Evolutionary conservation across 225 moss, liverwort and hornwort species (phyloP).

Genomic region (Asterella californica): DNA sequence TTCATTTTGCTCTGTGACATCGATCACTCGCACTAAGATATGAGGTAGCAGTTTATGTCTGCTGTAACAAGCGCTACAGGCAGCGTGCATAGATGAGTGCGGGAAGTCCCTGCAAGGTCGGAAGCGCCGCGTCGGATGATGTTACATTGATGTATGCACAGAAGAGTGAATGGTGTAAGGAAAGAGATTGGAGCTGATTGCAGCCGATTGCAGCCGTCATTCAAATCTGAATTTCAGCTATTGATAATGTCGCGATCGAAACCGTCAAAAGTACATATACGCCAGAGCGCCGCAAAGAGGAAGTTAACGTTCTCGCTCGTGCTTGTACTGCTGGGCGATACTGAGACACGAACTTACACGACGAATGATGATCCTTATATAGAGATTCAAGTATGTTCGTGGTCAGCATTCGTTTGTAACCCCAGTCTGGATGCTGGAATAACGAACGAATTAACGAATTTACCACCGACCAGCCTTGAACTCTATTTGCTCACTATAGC

Average conservation of each 20-base stretch:
- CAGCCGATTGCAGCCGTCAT: neutral
- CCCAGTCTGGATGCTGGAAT: neutral
- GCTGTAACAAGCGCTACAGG: neutral
- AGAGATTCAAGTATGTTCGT: neutral
- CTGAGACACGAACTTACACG: neutral
- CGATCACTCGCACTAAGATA: neutral
- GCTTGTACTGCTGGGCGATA: neutral
- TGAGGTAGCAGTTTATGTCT: neutral
- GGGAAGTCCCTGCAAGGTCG: neutral
- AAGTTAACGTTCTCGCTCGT: neutral
- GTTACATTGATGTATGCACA: no score
- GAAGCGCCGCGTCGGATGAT: neutral
- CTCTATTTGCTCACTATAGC: no score
- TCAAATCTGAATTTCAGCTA: neutral
- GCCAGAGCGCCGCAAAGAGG: neutral
- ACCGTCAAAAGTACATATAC: no score
- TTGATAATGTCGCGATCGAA: neutral
- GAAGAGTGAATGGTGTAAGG: neutral
- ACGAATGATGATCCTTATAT: slow-evolving; percentile 5
- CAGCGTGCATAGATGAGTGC: no score
- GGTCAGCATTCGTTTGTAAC: neutral
- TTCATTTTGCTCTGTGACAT: neutral
- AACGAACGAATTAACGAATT: neutral
- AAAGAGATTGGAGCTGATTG: neutral
- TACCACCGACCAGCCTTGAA: slow-evolving; percentile 1